Percentiles rank a stretch among this genome's conserved stretches.
These are phyloP conservation scores for Phytophthora cactorum DNA, from an alignment of 352 stramenopile genomes.

Conservation along the genomic window DNA sequence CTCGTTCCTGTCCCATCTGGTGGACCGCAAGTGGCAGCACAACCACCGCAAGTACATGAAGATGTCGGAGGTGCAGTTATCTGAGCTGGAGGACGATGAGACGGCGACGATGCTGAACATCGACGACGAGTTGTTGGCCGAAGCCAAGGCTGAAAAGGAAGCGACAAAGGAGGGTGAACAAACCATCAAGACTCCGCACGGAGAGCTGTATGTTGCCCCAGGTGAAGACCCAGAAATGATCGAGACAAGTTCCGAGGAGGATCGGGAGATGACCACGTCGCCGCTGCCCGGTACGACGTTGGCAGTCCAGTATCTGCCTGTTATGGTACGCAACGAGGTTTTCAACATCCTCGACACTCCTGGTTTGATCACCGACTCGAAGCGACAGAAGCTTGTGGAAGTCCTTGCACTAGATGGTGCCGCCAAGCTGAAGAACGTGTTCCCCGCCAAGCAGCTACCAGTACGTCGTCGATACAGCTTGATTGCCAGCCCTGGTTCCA, in stretches of 20 bases:
- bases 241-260: slow-evolving; percentile 69
- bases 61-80: slow-evolving; percentile 57
- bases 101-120: slow-evolving; percentile 62
- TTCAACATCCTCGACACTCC: slow-evolving; percentile 88
- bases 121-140: slow-evolving; percentile 44
- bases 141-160: slow-evolving; percentile 18
- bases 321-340: slow-evolving; percentile 81
- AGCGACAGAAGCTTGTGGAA: slow-evolving; percentile 83
- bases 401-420: slow-evolving; percentile 71
- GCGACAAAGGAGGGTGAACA: slow-evolving; percentile 16
- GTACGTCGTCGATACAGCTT: slow-evolving; percentile 31
- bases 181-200: slow-evolving; percentile 30
- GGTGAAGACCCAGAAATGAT: slow-evolving; percentile 74
- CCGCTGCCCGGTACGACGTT: slow-evolving; percentile 91
- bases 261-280: slow-evolving; percentile 88
- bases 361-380: slow-evolving; percentile 77
- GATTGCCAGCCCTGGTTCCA: neutral
- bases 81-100: slow-evolving; percentile 57
- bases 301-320: slow-evolving; percentile 78
- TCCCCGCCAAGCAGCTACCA: slow-evolving; percentile 76
- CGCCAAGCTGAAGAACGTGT: slow-evolving; percentile 75
- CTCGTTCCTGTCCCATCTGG: slow-evolving; percentile 84
- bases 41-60: slow-evolving; percentile 91
- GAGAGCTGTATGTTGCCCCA: slow-evolving; percentile 56
- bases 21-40: slow-evolving; percentile 85